A percentile compares a stretch with the other conserved stretches of the same genome.
Evolutionary conservation across 495 filamentous ascomycete genomes (phyloP).

Genomic region (Articulospora tetracladia): DNA sequence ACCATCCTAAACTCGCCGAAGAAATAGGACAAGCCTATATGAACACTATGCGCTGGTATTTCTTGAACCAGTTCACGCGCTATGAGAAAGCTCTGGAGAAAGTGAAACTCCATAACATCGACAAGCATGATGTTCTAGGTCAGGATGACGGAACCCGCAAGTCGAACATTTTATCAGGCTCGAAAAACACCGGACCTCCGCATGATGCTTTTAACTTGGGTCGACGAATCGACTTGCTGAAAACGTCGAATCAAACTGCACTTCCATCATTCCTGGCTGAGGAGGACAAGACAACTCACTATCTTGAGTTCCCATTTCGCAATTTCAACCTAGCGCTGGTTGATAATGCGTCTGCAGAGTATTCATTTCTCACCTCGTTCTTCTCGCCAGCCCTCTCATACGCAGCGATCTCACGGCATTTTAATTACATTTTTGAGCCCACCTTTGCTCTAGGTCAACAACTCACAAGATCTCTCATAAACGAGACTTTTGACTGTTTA

Average conservation of each 20-base stretch:
- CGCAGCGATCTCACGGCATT: conserved; percentile 57
- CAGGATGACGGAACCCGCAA: conserved; percentile 66
- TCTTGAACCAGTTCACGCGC: conserved; percentile 83
- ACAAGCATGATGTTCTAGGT: conserved; percentile 81
- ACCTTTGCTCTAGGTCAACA: conserved; percentile 76
- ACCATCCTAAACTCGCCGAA: conserved; percentile 73
- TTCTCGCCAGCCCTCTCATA: conserved; percentile 63
- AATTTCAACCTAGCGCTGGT: conserved; percentile 92
- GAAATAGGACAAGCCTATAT: conserved; percentile 93
- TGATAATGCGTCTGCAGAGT: conserved; percentile 93
- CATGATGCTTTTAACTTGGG: conserved; percentile 89
- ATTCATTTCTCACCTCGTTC: conserved; percentile 87
- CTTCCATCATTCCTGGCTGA: conserved; percentile 80
- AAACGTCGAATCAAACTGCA: conserved; percentile 63
- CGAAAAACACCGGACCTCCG: conserved; percentile 47
- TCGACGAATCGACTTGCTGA: conserved; percentile 75
- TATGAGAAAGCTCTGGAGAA: conserved; percentile 82
- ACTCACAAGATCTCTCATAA: conserved; percentile 72
- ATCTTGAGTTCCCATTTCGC: conserved; percentile 84
- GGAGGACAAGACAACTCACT: conserved; percentile 79
- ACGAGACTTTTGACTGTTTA: conserved; percentile 74
- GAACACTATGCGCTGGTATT: conserved; percentile 99
- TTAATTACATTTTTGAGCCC: conserved; percentile 77
- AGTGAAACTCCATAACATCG: conserved; percentile 75
- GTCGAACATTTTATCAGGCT: conserved; percentile 40